Percentiles rank a stretch among this genome's conserved stretches.
phyloP scores from a whole-genome alignment of 108 stramenopile genomes.

The Pseudonitzschia delicatissima region DNA sequence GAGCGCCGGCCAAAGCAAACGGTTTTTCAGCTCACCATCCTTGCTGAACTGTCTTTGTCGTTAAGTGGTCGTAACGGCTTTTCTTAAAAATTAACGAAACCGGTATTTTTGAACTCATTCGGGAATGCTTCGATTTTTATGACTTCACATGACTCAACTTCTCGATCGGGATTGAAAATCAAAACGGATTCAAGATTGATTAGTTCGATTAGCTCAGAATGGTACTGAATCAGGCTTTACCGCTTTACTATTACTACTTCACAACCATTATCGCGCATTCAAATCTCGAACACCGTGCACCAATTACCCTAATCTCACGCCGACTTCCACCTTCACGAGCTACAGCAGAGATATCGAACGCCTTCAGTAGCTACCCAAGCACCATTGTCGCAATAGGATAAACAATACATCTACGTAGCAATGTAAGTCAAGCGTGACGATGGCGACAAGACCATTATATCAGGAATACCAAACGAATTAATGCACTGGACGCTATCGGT shows the following conservation, averaged over 20 bases:
- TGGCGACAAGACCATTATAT: background rate
- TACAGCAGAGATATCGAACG: background rate
- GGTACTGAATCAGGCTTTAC: conserved; percentile 8
- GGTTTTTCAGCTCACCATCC: conserved; percentile 3
- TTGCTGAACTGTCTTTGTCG: background rate
- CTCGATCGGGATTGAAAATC: too few species aligned
- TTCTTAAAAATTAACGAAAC: too few species aligned
- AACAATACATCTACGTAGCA: background rate
- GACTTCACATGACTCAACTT: too few species aligned
- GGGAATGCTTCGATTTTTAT: too few species aligned
- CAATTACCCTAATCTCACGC: too few species aligned
- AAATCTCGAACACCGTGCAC: background rate
- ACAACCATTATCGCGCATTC: background rate
- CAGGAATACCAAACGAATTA: too few species aligned
- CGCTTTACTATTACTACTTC: conserved; percentile 13
- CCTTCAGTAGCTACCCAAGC: background rate
- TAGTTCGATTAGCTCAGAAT: too few species aligned
- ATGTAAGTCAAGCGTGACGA: background rate
- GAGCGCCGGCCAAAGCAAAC: background rate
- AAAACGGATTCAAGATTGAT: too few species aligned
- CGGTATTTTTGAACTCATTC: too few species aligned
- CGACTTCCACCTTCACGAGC: too few species aligned
- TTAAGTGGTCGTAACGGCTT: too few species aligned
- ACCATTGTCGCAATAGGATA: conserved; percentile 6
- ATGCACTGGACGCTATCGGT: too few species aligned